Conservation (phyloP, 75 land plant species). For the Pinus taeda region DNA sequence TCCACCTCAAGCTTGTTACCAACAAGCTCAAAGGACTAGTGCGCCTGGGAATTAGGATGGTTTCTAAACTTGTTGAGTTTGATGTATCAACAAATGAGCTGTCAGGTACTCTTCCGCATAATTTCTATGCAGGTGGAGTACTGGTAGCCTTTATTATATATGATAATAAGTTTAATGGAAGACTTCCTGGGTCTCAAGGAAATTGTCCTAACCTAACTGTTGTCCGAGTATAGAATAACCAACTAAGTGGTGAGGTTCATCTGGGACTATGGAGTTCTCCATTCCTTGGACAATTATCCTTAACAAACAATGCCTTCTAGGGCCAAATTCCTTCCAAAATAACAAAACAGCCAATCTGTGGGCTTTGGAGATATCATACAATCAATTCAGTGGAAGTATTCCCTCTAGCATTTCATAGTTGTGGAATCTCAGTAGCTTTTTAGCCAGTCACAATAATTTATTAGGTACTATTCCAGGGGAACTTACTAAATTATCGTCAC, state of each 20-base stretch:
- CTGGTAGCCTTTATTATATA: constrained; percentile 25
- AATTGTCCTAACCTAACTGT: constrained; percentile 16
- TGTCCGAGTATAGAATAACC: not conserved
- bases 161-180: constrained; percentile 35
- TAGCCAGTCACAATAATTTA: constrained; percentile 38
- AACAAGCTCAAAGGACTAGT: constrained; percentile 24
- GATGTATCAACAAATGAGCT: constrained; percentile 35
- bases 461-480: constrained; percentile 37
- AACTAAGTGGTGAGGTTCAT: no score
- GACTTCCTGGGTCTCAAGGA: constrained; percentile 18
- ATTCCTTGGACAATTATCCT: no score
- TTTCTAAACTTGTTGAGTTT: constrained; percentile 18
- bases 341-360: constrained; percentile 14
- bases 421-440: constrained; percentile 10
- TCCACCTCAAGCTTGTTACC: constrained; percentile 2
- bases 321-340: no score
- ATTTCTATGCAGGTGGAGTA: constrained; percentile 25
- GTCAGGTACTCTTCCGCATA: constrained; percentile 34
- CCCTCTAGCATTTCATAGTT: constrained; percentile 15
- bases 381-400: constrained; percentile 27
- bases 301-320: no score
- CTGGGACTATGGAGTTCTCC: no score
- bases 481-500: constrained; percentile 13
- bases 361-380: constrained; percentile 35
- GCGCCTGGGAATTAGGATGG: constrained; percentile 27